Percentiles rank a stretch among this genome's conserved stretches.
phyloP scores from a whole-genome alignment of 805 yeast genomes.

The Metschnikowia borealis region DNA sequence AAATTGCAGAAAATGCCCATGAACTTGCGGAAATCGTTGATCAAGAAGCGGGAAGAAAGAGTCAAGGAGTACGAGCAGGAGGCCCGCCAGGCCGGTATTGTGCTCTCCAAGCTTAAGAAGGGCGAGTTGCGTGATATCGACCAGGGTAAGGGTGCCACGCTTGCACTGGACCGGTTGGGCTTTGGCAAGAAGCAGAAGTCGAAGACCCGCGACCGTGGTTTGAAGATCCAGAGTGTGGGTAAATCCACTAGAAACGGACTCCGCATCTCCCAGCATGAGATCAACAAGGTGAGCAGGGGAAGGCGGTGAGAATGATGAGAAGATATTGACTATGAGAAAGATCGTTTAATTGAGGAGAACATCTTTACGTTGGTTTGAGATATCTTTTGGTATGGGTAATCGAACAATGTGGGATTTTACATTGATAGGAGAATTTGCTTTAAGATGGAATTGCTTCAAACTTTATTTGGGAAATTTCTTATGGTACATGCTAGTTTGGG shows the following conservation, averaged over 20 bases:
- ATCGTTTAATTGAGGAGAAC: neutral
- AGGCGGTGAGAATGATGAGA: slow-evolving; percentile 9
- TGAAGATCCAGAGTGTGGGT: slow-evolving; percentile 74
- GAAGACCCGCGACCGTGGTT: slow-evolving; percentile 65
- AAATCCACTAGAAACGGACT: slow-evolving; percentile 75
- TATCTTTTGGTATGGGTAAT: no score
- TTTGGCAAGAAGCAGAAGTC: slow-evolving; percentile 36
- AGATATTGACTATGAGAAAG: no score
- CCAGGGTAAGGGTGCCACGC: slow-evolving; percentile 51
- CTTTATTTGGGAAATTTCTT: no score
- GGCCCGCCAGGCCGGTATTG: slow-evolving; percentile 86
- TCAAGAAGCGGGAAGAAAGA: slow-evolving; percentile 50
- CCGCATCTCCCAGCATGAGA: slow-evolving; percentile 62
- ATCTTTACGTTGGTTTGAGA: neutral
- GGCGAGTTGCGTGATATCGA: slow-evolving; percentile 60
- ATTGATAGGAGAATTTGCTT: no score
- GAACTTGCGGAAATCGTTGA: slow-evolving; percentile 82
- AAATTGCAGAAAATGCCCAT: slow-evolving; percentile 81
- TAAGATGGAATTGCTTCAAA: no score
- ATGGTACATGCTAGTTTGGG: no score
- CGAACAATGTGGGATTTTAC: no score
- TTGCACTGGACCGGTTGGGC: slow-evolving; percentile 51
- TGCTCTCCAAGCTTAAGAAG: slow-evolving; percentile 67
- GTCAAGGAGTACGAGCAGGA: slow-evolving; percentile 61
- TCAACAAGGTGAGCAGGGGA: slow-evolving; percentile 40